Evolutionary conservation across 2,329 filamentous ascomycete genomes (phyloP), one percentile per base, ranked within the genome.

Genomic region (Periconia digitata): DNA sequence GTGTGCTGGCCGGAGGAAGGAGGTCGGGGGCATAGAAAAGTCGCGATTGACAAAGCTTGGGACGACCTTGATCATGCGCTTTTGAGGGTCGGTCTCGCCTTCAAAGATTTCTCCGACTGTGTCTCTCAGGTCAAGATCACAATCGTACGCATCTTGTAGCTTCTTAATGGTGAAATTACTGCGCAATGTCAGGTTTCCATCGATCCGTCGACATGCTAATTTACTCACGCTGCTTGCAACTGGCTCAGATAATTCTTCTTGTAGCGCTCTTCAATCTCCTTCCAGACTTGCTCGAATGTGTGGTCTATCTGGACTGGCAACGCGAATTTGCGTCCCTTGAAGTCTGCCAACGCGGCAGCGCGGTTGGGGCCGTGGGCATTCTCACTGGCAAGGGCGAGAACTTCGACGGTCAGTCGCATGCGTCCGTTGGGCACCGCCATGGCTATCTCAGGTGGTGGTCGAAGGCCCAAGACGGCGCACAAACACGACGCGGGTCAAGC

Each of bases 311-410:
- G 53, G 17, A 67, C 62, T 5, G 64, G 63, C 35, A 70, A 47
- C 24, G 62, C 58, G 43, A 71, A 68, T 64, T 71, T 72, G 53
- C 55, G 45, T 58, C 55, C 67, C 59, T 62, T 71, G 61, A 65
- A 58, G 16, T 46, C 55, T 1, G 51, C 58, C 8, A 60, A 36
- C n/a, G 58, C 58, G 10, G 50, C 47, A 8, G 49, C 50, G 27
- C 47, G 55, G 29, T 54, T 51, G 8, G 51, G 44, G 6, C 57
- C 61, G 32, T 56, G 53, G 2, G 58, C 55, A 43, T 66, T 56
- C 46, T 61, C 60, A 16, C 44, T 50, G n/a, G 47, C 41, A 36
- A 66, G 58, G 13, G 63, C 50, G 21, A 64, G 60, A 15, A 69
- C 60, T 43, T 66, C 51, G 37, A 69, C 54, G 15, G 57, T 64